A percentile compares a stretch with the other conserved stretches of the same genome.
These are phyloP conservation scores for Tetraselmis chui DNA, from an alignment of 139 green algal genomes.

Conservation along the genomic window DNA sequence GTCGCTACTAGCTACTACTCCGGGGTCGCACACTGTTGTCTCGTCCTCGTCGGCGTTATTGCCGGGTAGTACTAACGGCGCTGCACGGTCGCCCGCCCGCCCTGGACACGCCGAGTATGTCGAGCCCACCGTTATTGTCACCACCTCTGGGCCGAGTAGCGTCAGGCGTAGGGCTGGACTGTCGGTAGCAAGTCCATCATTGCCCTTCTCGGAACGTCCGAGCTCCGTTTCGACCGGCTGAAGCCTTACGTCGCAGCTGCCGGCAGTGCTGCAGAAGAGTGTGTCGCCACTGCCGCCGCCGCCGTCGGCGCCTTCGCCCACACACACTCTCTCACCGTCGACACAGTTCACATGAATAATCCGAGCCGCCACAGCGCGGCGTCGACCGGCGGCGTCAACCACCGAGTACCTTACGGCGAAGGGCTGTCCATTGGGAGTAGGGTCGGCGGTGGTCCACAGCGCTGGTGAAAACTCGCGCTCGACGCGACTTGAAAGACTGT, in stretches of 20 bases:
- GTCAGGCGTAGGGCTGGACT: background rate
- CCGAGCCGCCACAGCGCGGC: background rate
- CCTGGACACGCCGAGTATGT: background rate
- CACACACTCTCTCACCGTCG: background rate
- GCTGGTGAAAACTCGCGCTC: background rate
- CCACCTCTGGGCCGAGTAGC: background rate
- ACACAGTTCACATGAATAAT: background rate
- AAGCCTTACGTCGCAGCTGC: background rate
- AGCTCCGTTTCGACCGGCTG: background rate
- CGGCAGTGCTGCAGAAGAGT: background rate
- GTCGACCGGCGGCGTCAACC: background rate
- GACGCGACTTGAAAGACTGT: background rate
- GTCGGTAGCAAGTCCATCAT: background rate
- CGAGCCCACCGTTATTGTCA: background rate
- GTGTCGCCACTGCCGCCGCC: too few relatives aligned
- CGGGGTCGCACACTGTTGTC: background rate
- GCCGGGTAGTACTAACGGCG: too few relatives aligned
- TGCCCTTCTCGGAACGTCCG: background rate
- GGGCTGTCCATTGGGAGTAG: background rate
- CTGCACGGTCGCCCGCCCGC: too few relatives aligned
- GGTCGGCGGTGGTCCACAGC: background rate
- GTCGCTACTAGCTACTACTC: background rate
- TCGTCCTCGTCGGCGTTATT: background rate
- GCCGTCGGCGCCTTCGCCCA: background rate
- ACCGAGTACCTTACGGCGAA: background rate